These are phyloP conservation scores for Rhodofomes roseus DNA, from an alignment of 1,284 basidiomycete species.

Conservation along the genomic window DNA sequence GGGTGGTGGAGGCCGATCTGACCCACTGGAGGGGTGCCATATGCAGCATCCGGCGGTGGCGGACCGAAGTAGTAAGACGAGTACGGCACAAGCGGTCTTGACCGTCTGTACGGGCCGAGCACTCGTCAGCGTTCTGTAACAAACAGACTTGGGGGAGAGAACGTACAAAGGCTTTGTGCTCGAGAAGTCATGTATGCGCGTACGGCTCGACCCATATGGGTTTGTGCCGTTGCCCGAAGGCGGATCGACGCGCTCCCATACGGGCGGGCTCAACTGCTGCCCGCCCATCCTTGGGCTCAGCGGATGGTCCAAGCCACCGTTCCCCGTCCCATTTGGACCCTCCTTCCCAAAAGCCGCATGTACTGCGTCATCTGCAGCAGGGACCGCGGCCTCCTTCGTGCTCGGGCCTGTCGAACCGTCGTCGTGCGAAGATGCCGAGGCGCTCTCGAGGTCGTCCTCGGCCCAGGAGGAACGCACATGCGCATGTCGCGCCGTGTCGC, in stretches of 20 bases:
- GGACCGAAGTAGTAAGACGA: conserved; percentile 84
- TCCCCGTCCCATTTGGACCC: background rate
- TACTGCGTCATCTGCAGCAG: conserved; percentile 6
- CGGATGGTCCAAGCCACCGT: conserved; percentile 23
- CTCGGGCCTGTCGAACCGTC: background rate
- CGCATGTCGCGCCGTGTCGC: background rate
- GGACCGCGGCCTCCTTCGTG: conserved; percentile 1
- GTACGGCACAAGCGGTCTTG: conserved; percentile 56
- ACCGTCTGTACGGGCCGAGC: conserved; percentile 14
- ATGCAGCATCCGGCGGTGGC: conserved; percentile 68
- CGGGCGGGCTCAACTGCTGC: conserved; percentile 46
- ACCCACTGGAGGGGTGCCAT: conserved; percentile 71
- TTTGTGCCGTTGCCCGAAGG: conserved; percentile 10
- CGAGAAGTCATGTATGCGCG: conserved; percentile 18
- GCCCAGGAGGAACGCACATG: conserved; percentile 5
- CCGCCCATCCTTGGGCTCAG: conserved; percentile 25
- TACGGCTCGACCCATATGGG: conserved; percentile 13
- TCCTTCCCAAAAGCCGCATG: conserved; percentile 9
- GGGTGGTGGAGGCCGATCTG: conserved; percentile 80
- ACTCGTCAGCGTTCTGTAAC: background rate
- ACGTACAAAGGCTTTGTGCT: conserved; percentile 16
- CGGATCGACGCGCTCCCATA: conserved; percentile 46
- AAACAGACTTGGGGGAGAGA: background rate
- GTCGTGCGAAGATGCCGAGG: background rate
- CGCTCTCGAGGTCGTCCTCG: conserved; percentile 7